Evolutionary conservation across 768 basidiomycete genomes (phyloP).

Genomic region (Boletus insuetus): DNA sequence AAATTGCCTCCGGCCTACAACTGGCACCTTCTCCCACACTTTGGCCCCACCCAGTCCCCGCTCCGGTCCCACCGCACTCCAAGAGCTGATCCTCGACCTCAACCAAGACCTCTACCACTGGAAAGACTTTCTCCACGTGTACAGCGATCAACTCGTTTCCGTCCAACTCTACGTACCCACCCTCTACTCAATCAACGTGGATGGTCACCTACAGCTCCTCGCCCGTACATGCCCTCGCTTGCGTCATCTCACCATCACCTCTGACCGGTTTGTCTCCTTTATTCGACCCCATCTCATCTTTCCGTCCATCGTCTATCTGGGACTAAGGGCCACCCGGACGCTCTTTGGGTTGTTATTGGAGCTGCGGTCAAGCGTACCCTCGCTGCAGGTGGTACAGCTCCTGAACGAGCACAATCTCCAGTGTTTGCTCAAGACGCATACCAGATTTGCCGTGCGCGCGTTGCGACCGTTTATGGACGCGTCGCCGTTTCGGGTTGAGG

Average conservation of each 20-base stretch:
- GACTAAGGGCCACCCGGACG: slow-evolving; percentile 1
- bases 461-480: slow-evolving; percentile 8
- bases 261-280: not conserved
- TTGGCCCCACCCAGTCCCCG: not conserved
- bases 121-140: slow-evolving; percentile 13
- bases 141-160: slow-evolving; percentile 16
- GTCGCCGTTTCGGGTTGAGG: slow-evolving; percentile 21
- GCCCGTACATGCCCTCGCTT: slow-evolving; percentile 14
- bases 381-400: slow-evolving; percentile 24
- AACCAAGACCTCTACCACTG: not conserved
- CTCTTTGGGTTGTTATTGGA: slow-evolving; percentile 13
- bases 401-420: slow-evolving; percentile 12
- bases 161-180: slow-evolving; percentile 7
- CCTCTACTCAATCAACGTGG: not conserved
- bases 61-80: slow-evolving; percentile 29
- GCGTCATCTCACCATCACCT: slow-evolving; percentile 18
- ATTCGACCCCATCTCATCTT: not conserved
- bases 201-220: slow-evolving; percentile 6
- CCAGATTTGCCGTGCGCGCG: slow-evolving; percentile 5
- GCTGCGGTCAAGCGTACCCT: slow-evolving; percentile 10
- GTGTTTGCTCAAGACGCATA: slow-evolving; percentile 17
- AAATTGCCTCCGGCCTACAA: not conserved
- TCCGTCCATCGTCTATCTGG: slow-evolving; percentile 18
- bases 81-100: slow-evolving; percentile 18
- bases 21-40: not conserved